Conservation (phyloP, 2,329 filamentous ascomycete genomes). For the Monilinia polystroma region DNA sequence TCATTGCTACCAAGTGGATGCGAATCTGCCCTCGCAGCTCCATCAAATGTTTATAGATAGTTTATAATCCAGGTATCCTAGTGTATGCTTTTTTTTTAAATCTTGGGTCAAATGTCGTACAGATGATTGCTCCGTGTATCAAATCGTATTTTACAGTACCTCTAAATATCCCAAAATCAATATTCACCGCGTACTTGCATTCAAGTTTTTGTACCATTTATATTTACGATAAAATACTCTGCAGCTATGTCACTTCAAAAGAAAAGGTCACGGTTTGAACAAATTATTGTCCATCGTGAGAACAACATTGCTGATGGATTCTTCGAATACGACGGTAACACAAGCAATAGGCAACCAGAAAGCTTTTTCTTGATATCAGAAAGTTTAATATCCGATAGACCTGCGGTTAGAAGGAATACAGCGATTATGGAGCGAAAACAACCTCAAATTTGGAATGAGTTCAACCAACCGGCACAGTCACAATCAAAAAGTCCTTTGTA, state of each 20-base stretch:
- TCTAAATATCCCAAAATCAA: not conserved
- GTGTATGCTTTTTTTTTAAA: constrained; percentile 3
- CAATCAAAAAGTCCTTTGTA: not conserved
- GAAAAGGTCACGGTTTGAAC: not conserved
- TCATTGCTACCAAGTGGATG: constrained; percentile 14
- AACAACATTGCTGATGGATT: constrained; percentile 6
- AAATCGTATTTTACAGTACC: constrained; percentile 2
- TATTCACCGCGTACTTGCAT: not conserved
- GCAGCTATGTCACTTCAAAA: constrained; percentile 1
- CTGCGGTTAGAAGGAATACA: constrained; percentile 9
- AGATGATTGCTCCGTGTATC: constrained; percentile 8
- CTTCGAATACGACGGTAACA: constrained; percentile 20
- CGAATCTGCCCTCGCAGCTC: not conserved
- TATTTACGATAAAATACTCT: not conserved
- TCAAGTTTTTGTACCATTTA: not conserved
- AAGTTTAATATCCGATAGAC: constrained; percentile 9
- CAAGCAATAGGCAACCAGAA: constrained; percentile 16
- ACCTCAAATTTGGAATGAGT: not conserved
- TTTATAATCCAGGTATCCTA: not conserved
- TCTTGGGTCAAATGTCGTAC: not conserved
- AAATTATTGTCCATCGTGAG: not conserved
- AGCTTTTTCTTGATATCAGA: constrained; percentile 19
- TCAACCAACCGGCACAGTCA: constrained; percentile 7
- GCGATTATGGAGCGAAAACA: not conserved
- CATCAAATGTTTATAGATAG: constrained; percentile 5